Evolutionary conservation across 1,284 basidiomycete genomes (phyloP).

Genomic region (Meira miltonrushii): DNA sequence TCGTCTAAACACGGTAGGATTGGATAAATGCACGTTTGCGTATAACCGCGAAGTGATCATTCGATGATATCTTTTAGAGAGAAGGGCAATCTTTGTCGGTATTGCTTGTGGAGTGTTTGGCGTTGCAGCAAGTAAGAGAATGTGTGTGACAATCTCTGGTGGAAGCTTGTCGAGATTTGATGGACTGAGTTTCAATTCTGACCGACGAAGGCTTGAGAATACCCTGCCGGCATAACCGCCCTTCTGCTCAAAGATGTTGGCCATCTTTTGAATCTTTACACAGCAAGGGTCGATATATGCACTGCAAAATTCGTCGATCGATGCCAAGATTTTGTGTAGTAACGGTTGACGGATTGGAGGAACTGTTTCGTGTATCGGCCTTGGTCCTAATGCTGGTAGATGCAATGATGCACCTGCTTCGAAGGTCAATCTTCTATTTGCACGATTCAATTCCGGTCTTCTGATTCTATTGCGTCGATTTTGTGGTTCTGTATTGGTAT

Average conservation of each 20-base stretch:
- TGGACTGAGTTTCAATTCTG: background rate
- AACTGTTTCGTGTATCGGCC: background rate
- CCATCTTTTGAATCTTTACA: background rate
- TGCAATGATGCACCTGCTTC: background rate
- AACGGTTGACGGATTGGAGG: background rate
- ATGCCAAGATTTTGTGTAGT: background rate
- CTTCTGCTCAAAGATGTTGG: background rate
- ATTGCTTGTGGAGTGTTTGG: constrained; percentile 21
- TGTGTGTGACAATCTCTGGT: constrained; percentile 25
- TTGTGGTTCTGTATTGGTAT: background rate
- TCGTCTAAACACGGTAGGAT: constrained; percentile 20
- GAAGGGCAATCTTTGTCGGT: constrained; percentile 25
- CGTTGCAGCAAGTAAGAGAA: constrained; percentile 24
- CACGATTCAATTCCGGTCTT: background rate
- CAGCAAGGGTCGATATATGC: background rate
- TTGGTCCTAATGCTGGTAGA: background rate
- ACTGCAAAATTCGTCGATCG: background rate
- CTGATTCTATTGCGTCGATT: background rate
- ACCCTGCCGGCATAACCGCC: background rate
- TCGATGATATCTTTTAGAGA: constrained; percentile 23
- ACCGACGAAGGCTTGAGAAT: too few species aligned
- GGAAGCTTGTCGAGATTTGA: constrained; percentile 15
- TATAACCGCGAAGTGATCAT: constrained; percentile 29
- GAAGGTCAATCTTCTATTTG: background rate
- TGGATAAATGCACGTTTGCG: constrained; percentile 26